Conservation (phyloP, 768 basidiomycete species). For the Leccinum pellstonianum region DNA sequence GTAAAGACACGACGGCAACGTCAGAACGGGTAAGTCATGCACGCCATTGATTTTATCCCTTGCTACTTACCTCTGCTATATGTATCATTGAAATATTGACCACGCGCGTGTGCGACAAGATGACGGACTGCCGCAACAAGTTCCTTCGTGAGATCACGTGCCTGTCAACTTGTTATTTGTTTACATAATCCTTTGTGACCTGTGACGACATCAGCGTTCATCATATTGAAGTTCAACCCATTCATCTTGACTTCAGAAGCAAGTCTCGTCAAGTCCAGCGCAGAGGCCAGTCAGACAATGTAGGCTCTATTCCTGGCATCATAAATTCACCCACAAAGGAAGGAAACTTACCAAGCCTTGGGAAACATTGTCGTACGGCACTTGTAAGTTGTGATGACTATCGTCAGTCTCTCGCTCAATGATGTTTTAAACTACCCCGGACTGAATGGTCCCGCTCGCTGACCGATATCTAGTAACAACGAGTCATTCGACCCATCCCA, state of each 20-base stretch:
- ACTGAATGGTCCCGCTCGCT: background rate
- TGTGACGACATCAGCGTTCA: background rate
- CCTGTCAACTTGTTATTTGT: background rate
- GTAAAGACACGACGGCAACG: background rate
- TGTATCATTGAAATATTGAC: too few species aligned
- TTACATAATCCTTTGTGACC: background rate
- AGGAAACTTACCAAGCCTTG: background rate
- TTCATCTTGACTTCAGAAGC: conserved; percentile 2
- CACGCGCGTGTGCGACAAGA: too few species aligned
- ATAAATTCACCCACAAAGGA: background rate
- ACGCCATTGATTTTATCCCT: background rate
- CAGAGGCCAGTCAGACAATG: conserved; percentile 7
- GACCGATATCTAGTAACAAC: background rate
- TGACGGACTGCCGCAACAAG: too few species aligned
- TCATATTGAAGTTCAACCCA: background rate
- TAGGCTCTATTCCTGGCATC: conserved; percentile 9
- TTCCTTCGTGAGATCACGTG: background rate
- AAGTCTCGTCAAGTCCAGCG: conserved; percentile 9
- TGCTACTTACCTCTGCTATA: background rate
- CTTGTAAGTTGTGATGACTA: background rate
- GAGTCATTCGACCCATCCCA: background rate
- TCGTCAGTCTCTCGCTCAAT: background rate
- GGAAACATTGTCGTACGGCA: background rate
- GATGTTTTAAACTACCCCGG: background rate
- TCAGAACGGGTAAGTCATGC: background rate